Evolutionary conservation across 768 basidiomycete species (phyloP), one percentile per base, ranked within the genome.

Genomic region (Suillus americanus): DNA sequence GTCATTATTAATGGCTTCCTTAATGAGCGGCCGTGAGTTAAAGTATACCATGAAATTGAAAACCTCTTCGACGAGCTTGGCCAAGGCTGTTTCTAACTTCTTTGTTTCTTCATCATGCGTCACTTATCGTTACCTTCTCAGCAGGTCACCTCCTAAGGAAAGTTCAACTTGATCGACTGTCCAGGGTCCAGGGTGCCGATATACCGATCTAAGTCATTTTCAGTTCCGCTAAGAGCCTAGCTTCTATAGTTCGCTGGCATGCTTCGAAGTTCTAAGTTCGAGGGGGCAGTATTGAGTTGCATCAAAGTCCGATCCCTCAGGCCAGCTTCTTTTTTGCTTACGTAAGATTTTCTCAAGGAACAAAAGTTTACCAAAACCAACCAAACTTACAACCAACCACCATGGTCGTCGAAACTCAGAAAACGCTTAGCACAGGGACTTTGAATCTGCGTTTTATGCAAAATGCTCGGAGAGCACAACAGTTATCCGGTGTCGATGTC

Each of bases 371-470:
- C 48, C 20, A 33, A 13, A 54, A 54, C 30, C 20, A 54, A 28
- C 30, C 43, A 46, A 40, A 2, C 30, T 28, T 18, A 5, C 28
- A 51, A 28, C 3, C 28, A 23, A 57, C 60, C 35, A 53, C 54
- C 33, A 73, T 75, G 75, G 64, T 48, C 40, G 77, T 48, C 40
- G 77, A 77, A 37, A 28, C 50, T 16, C 25, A 16, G 50, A 88
- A 86, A 74, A 41, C 81, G 3, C 79, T 90, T 43, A 90, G 89
- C 74, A 83, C 80, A 33, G 82, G 87, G 35, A 89, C 89, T 0
- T 79, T 90, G 10, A 84, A 85, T 68, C 80, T 91, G 51, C 83
- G 85, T 2, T 90, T 90, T 72, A 90, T 90, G 89, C 89, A 89
- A 73, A 89, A 88, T 75, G 86, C 88, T 0, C 83, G 85, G 2